Percentiles rank a stretch among this genome's conserved stretches.
phyloP scores from a whole-genome alignment of 192 early-diverging fungal genomes.

The Gryganskiella cystojenkinii region DNA sequence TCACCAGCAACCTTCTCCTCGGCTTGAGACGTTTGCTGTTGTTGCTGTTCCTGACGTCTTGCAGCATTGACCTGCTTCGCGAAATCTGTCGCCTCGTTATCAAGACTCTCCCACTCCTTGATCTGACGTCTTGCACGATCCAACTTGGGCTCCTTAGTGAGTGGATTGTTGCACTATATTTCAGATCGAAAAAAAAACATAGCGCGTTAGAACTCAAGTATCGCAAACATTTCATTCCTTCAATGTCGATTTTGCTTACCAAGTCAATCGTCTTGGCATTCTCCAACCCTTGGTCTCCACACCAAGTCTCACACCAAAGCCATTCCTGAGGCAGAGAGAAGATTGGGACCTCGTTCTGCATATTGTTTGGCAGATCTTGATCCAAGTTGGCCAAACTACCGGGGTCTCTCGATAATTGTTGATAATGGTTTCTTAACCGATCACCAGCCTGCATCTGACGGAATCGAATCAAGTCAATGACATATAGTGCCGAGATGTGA shows the following conservation, averaged over 20 bases:
- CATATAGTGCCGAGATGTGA: constrained; percentile 96
- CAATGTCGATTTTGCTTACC: constrained; percentile 54
- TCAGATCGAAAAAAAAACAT: neutral
- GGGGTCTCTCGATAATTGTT: constrained; percentile 88
- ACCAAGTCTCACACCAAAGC: constrained; percentile 99
- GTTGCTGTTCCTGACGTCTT: constrained; percentile 12
- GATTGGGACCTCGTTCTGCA: constrained; percentile 92
- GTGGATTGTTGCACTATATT: constrained; percentile 96
- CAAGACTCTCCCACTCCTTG: constrained; percentile 94
- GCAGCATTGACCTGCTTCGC: constrained; percentile 48
- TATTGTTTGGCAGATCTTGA: constrained; percentile 98
- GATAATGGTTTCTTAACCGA: constrained; percentile 92
- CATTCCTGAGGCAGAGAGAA: constrained; percentile 95
- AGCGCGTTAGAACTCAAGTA: constrained; percentile 1
- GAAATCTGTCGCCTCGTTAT: constrained; percentile 70
- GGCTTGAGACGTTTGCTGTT: constrained; percentile 1
- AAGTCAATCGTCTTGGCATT: constrained; percentile 97
- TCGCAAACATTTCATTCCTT: neutral
- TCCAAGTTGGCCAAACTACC: constrained; percentile 94
- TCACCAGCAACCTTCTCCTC: neutral
- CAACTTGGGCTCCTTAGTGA: constrained; percentile 99
- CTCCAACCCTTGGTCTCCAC: constrained; percentile 83
- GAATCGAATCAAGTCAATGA: constrained; percentile 94
- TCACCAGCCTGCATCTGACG: constrained; percentile 95
- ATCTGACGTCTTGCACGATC: constrained; percentile 91